phyloP scores from a whole-genome alignment of 108 stramenopile genomes.

The Nannochloropsis gaditana region DNA sequence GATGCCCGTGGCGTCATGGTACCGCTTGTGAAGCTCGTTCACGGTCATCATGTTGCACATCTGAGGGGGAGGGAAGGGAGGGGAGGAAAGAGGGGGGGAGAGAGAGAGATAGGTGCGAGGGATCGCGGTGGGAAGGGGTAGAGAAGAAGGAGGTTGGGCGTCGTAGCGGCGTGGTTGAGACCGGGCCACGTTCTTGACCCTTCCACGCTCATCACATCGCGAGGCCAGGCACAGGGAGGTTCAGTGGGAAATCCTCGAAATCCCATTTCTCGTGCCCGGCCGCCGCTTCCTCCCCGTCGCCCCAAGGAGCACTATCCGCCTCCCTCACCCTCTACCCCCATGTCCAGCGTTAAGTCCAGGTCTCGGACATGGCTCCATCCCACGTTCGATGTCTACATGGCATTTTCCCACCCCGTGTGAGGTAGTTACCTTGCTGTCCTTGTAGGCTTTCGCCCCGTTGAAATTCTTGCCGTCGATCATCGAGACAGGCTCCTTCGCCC shows the following conservation, averaged over 20 bases:
- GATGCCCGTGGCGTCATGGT: slow-evolving; percentile 77
- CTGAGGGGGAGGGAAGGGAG: background rate
- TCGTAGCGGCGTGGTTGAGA: too few species aligned
- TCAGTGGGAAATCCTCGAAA: too few species aligned
- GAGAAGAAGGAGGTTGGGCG: background rate
- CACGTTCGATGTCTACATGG: too few species aligned
- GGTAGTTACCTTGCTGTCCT: slow-evolving; percentile 71
- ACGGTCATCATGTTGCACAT: slow-evolving; percentile 61
- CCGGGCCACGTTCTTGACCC: too few species aligned
- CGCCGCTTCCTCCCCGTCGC: too few species aligned
- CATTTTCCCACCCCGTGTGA: too few species aligned
- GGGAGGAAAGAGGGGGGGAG: background rate
- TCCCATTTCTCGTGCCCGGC: too few species aligned
- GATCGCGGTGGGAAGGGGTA: background rate
- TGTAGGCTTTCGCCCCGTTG: slow-evolving; percentile 94
- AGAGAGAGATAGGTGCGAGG: background rate
- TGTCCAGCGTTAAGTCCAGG: background rate
- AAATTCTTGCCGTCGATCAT: slow-evolving; percentile 90
- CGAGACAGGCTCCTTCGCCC: slow-evolving; percentile 63
- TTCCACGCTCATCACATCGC: too few species aligned
- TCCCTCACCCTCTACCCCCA: background rate
- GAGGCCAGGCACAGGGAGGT: too few species aligned
- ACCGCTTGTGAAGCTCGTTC: slow-evolving; percentile 79
- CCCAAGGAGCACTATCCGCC: slow-evolving; percentile 59
- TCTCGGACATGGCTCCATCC: too few species aligned